These are phyloP conservation scores for Scenedesmus sp. DNA, from an alignment of 163 green algal genomes.

Conservation along the genomic window DNA sequence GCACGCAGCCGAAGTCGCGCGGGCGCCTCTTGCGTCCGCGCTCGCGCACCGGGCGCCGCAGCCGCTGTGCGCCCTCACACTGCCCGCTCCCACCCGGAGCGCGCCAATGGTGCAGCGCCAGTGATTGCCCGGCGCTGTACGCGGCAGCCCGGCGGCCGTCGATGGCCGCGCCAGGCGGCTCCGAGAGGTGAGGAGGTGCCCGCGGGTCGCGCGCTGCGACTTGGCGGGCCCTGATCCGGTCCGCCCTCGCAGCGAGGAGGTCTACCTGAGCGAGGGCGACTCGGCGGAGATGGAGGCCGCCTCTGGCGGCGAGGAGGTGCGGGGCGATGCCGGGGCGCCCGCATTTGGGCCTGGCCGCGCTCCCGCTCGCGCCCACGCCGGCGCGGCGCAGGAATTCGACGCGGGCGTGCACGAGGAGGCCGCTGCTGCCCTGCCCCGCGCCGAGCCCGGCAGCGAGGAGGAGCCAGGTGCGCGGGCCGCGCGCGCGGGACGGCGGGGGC, in stretches of 20 bases:
- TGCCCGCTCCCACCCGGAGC: no score
- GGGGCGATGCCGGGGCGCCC: background rate
- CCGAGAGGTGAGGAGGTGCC: no score
- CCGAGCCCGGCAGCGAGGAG: slow-evolving; percentile 16
- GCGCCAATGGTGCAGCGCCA: no score
- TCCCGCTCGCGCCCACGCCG: background rate
- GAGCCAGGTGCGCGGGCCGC: background rate
- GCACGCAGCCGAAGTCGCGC: no score
- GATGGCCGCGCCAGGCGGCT: no score
- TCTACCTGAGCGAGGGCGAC: slow-evolving; percentile 1
- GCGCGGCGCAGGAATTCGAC: slow-evolving; percentile 34
- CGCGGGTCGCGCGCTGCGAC: no score
- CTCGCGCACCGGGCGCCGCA: no score
- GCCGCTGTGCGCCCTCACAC: no score
- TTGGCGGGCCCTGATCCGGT: no score
- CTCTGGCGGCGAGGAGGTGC: slow-evolving; percentile 6
- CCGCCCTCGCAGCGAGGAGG: slow-evolving; percentile 25
- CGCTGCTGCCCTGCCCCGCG: slow-evolving; percentile 10
- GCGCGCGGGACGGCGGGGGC: background rate
- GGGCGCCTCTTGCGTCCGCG: no score
- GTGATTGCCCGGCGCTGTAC: no score
- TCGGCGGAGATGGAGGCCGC: background rate
- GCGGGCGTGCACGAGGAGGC: slow-evolving; percentile 30
- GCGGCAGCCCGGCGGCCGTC: no score
- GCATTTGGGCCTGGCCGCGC: background rate